phyloP scores from a whole-genome alignment of 208 protist species.

The Leishmania guyanensis region DNA sequence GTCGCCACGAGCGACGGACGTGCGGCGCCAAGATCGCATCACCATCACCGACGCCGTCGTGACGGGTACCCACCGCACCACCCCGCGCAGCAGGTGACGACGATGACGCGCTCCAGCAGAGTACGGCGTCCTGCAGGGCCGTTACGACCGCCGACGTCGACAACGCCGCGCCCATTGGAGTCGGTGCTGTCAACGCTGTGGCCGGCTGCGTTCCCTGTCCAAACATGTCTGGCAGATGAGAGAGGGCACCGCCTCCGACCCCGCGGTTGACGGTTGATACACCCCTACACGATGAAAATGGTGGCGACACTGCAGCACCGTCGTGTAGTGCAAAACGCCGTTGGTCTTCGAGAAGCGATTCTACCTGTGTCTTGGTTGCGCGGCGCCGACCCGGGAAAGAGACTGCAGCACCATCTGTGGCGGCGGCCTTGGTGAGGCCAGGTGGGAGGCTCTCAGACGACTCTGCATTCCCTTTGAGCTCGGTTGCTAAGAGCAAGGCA shows the following conservation, averaged over 20 bases:
- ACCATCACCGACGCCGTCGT: not conserved
- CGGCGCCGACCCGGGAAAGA: not conserved
- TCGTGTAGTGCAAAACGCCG: constrained; percentile 11
- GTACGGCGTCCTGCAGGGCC: constrained; percentile 20
- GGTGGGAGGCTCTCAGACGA: not conserved
- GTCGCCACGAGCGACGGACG: constrained; percentile 26
- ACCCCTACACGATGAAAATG: too few species aligned
- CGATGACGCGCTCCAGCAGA: constrained; percentile 7
- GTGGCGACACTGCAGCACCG: not conserved
- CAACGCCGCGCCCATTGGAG: not conserved
- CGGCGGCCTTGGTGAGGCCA: not conserved
- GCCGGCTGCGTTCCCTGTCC: constrained; percentile 1
- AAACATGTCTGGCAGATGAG: constrained; percentile 19
- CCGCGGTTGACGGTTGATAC: not conserved
- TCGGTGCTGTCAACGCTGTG: not conserved
- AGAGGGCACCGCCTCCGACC: not conserved
- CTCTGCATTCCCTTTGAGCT: constrained; percentile 1
- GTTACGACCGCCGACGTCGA: constrained; percentile 2
- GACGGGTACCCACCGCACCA: not conserved
- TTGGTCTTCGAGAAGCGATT: constrained; percentile 23
- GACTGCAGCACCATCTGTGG: not conserved
- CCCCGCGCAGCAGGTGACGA: not conserved
- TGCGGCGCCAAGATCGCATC: not conserved
- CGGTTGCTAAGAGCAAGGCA: constrained; percentile 23
- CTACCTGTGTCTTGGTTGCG: not conserved